Percentiles rank a stretch among this genome's conserved stretches.
These are phyloP conservation scores for Capsicum chinense DNA, from an alignment of 257 asterid species.

Conservation along the genomic window DNA sequence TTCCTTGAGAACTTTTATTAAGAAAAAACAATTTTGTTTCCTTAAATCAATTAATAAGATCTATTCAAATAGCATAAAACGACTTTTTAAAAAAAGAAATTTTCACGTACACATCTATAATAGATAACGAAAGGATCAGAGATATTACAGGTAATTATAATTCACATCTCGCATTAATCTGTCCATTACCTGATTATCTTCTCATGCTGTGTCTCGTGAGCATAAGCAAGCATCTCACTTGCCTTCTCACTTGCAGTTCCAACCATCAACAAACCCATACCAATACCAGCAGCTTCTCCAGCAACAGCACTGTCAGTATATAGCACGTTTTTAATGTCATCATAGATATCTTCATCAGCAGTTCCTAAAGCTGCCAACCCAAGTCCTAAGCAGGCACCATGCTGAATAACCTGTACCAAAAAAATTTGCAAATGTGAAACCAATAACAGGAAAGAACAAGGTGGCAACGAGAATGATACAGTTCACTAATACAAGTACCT, in stretches of 20 bases:
- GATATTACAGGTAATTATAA: background rate
- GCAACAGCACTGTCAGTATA: constrained; percentile 99
- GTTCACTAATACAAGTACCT: constrained; percentile 53
- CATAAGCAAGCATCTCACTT: constrained; percentile 94
- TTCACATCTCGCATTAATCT: background rate
- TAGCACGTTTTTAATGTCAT: constrained; percentile 78
- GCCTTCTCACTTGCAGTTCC: constrained; percentile 98
- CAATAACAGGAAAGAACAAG: constrained; percentile 15
- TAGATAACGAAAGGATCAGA: background rate
- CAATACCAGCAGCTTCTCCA: constrained; percentile 98
- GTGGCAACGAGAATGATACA: background rate
- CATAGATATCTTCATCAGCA: constrained; percentile 87
- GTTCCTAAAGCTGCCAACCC: constrained; percentile 97
- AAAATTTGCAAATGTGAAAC: constrained; percentile 28
- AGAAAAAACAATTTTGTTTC: background rate
- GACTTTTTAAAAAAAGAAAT: background rate
- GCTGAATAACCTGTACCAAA: constrained; percentile 86
- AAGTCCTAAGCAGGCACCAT: constrained; percentile 99
- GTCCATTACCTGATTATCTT: constrained; percentile 80
- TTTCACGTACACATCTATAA: background rate
- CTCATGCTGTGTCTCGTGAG: constrained; percentile 98
- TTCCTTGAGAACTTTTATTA: too few relatives aligned
- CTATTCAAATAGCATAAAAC: background rate
- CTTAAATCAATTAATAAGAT: constrained; percentile 3
- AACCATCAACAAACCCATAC: constrained; percentile 97